A percentile compares a stretch with the other conserved stretches of the same genome.
Evolutionary conservation across 148 eudicot species (phyloP).

Genomic region (Polygonum aviculare): DNA sequence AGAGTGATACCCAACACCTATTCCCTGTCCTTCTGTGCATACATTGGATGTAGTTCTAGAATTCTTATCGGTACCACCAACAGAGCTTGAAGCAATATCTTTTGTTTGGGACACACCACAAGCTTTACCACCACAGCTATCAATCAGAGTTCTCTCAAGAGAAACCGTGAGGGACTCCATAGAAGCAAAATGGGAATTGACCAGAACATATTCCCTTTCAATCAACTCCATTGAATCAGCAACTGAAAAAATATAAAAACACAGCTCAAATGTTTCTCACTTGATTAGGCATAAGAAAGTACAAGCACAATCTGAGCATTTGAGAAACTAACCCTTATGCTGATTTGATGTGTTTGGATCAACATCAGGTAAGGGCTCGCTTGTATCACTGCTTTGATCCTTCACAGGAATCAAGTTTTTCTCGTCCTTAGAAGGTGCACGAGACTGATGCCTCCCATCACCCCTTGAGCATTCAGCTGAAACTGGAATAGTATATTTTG

Average conservation of each 20-base stretch:
- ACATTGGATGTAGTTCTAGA: slow-evolving; percentile 16
- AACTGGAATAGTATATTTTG: slow-evolving; percentile 16
- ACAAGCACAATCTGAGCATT: background rate
- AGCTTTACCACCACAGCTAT: slow-evolving; percentile 22
- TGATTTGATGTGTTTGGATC: slow-evolving; percentile 20
- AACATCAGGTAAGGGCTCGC: background rate
- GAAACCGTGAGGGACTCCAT: slow-evolving; percentile 41
- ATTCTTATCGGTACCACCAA: slow-evolving; percentile 13
- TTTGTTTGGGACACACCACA: slow-evolving; percentile 14
- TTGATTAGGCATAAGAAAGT: background rate
- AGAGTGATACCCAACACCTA: slow-evolving; percentile 29
- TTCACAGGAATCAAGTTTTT: slow-evolving; percentile 8
- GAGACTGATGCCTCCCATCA: slow-evolving; percentile 12
- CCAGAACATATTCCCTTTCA: slow-evolving; percentile 39
- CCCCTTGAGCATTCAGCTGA: slow-evolving; percentile 14
- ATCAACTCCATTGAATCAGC: slow-evolving; percentile 37
- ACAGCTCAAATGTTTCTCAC: background rate
- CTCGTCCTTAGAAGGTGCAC: slow-evolving; percentile 8
- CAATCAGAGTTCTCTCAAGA: slow-evolving; percentile 29
- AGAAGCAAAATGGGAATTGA: slow-evolving; percentile 44
- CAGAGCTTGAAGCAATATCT: slow-evolving; percentile 12
- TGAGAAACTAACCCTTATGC: slow-evolving; percentile 24
- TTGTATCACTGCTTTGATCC: slow-evolving; percentile 18
- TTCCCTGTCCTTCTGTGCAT: slow-evolving; percentile 20
- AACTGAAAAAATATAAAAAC: slow-evolving; percentile 16